A percentile compares a stretch with the other conserved stretches of the same genome.
These are phyloP conservation scores for Paraphaeosphaeria sporulosa DNA, from an alignment of 2,329 filamentous ascomycete species.

Conservation along the genomic window DNA sequence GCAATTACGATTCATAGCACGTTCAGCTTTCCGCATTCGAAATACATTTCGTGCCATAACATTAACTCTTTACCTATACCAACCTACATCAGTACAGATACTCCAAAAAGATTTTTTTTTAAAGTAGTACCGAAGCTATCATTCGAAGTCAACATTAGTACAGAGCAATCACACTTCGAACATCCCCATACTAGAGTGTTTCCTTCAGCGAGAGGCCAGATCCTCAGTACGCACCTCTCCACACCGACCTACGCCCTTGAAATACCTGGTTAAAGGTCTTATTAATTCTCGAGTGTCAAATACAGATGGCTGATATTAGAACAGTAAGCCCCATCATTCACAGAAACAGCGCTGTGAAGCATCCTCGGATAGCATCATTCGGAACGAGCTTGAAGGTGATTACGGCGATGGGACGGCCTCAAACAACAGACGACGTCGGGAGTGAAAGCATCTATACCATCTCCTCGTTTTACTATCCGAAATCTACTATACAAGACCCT, in stretches of 20 bases:
- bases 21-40: background rate
- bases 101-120: background rate
- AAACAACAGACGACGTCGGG: background rate
- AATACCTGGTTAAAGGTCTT: background rate
- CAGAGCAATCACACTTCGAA: background rate
- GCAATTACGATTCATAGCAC: background rate
- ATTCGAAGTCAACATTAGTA: background rate
- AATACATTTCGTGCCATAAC: background rate
- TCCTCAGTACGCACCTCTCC: background rate
- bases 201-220: background rate
- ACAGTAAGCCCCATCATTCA: background rate
- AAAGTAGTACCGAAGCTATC: background rate
- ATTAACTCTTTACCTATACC: background rate
- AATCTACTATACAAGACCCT: background rate
- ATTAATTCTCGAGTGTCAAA: background rate
- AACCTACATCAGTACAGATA: background rate
- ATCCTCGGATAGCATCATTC: background rate
- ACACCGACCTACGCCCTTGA: background rate
- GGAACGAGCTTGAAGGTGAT: background rate
- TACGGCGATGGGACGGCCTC: background rate
- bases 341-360: background rate
- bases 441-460: background rate
- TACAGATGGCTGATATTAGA: constrained; percentile 1
- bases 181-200: no score
- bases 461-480: background rate